Evolutionary conservation across 164 flowering plant species (phyloP).

Genomic region (Euptelea pleiosperma): DNA sequence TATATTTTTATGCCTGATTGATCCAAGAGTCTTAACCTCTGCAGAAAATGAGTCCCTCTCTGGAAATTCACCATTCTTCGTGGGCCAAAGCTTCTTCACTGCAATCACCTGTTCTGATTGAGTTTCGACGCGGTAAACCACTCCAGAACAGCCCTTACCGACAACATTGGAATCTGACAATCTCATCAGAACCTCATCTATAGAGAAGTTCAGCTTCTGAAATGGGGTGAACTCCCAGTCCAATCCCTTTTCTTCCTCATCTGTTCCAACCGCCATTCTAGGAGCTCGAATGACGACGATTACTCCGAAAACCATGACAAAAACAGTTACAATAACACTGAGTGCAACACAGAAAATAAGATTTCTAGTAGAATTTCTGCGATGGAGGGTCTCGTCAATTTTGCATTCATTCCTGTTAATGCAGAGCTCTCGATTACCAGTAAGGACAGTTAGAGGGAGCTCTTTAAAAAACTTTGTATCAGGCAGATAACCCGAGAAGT

Average conservation of each 20-base stretch:
- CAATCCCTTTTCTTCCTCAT: constrained; percentile 25
- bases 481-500: constrained; percentile 55
- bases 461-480: constrained; percentile 43
- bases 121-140: constrained; percentile 58
- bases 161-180: constrained; percentile 46
- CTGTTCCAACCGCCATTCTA: constrained; percentile 11
- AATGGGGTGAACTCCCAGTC: constrained; percentile 56
- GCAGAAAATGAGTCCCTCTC: constrained; percentile 54
- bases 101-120: constrained; percentile 40
- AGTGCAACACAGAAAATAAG: constrained; percentile 26
- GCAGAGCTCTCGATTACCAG: constrained; percentile 49
- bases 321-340: constrained; percentile 13
- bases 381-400: neutral
- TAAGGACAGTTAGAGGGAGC: constrained; percentile 31
- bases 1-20: constrained; percentile 61
- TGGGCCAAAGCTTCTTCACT: constrained; percentile 61
- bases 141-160: constrained; percentile 58
- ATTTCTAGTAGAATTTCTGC: constrained; percentile 23
- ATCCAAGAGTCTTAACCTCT: constrained; percentile 53
- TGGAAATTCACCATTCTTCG: constrained; percentile 27
- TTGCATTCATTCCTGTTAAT: constrained; percentile 26
- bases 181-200: constrained; percentile 35
- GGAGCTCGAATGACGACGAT: constrained; percentile 20
- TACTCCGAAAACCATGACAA: constrained; percentile 18
- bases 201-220: constrained; percentile 54